phyloP scores from a whole-genome alignment of 768 basidiomycete genomes.

The Lactarius sanguifluus region DNA sequence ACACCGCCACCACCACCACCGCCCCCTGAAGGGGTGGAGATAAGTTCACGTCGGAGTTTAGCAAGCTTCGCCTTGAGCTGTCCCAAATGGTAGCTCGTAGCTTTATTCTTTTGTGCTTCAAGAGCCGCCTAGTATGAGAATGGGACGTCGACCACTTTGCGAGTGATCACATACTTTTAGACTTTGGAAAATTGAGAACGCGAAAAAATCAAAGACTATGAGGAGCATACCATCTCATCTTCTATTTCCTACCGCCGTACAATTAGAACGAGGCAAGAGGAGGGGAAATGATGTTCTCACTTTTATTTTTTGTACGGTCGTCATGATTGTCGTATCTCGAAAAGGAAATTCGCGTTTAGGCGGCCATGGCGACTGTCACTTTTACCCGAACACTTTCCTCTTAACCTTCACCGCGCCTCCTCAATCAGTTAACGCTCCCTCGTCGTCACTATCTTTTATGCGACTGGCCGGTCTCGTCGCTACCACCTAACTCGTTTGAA shows the following conservation, averaged over 20 bases:
- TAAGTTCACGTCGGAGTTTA: constrained; percentile 92
- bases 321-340: constrained; percentile 51
- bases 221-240: constrained; percentile 85
- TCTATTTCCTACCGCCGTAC: constrained; percentile 70
- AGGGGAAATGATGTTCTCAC: constrained; percentile 38
- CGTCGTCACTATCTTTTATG: constrained; percentile 32
- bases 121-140: constrained; percentile 23
- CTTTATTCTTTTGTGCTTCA: constrained; percentile 94
- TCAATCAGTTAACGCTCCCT: constrained; percentile 19
- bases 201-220: constrained; percentile 24
- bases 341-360: constrained; percentile 7
- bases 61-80: constrained; percentile 98
- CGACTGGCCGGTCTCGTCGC: constrained; percentile 34
- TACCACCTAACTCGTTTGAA: constrained; percentile 32
- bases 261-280: constrained; percentile 26
- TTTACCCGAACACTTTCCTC: not conserved
- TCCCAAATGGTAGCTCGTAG: constrained; percentile 93
- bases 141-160: constrained; percentile 19
- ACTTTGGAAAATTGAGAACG: constrained; percentile 45
- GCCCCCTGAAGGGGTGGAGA: constrained; percentile 68
- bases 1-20: constrained; percentile 87
- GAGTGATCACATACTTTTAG: constrained; percentile 62
- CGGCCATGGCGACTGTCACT: constrained; percentile 4
- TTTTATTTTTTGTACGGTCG: constrained; percentile 90
- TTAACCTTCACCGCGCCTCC: not conserved